Conservation (phyloP, 1,284 basidiomycete species). For the Malassezia furfur region DNA sequence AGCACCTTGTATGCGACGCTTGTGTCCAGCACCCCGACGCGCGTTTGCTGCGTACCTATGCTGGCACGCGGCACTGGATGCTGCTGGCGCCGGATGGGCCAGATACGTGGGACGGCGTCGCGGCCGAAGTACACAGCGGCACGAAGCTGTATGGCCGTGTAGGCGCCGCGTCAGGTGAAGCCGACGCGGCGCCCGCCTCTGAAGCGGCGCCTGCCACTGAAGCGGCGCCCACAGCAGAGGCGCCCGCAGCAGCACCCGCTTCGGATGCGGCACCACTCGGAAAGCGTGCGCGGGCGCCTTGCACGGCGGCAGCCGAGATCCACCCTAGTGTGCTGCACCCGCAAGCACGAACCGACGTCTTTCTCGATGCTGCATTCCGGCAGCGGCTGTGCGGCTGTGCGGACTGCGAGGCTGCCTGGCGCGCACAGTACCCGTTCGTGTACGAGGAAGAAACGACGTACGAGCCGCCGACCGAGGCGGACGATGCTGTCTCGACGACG, state of each 20-base stretch:
- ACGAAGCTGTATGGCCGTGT: neutral
- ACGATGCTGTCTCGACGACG: constrained; percentile 26
- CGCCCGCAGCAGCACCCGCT: neutral
- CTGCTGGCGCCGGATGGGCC: neutral
- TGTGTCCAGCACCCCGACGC: constrained; percentile 29
- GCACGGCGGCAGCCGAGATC: neutral
- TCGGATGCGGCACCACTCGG: neutral
- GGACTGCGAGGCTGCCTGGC: constrained; percentile 20
- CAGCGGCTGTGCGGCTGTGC: constrained; percentile 46
- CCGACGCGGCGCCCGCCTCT: too few relatives aligned
- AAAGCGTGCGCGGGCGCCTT: neutral
- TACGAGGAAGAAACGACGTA: constrained; percentile 48
- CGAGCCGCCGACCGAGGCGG: constrained; percentile 36
- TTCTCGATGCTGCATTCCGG: constrained; percentile 44
- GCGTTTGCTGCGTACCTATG: constrained; percentile 26
- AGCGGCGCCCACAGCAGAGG: too few relatives aligned
- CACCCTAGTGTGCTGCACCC: neutral
- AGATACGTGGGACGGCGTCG: neutral
- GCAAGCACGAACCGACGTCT: constrained; percentile 31
- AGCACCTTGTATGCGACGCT: constrained; percentile 39
- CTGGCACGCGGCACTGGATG: constrained; percentile 16
- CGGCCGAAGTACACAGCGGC: neutral
- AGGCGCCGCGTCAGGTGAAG: too few relatives aligned
- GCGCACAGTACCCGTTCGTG: constrained; percentile 40
- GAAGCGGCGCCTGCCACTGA: too few relatives aligned